A percentile compares a stretch with the other conserved stretches of the same genome.
phyloP scores from a whole-genome alignment of 495 filamentous ascomycete genomes.

The Tuber borchii region DNA sequence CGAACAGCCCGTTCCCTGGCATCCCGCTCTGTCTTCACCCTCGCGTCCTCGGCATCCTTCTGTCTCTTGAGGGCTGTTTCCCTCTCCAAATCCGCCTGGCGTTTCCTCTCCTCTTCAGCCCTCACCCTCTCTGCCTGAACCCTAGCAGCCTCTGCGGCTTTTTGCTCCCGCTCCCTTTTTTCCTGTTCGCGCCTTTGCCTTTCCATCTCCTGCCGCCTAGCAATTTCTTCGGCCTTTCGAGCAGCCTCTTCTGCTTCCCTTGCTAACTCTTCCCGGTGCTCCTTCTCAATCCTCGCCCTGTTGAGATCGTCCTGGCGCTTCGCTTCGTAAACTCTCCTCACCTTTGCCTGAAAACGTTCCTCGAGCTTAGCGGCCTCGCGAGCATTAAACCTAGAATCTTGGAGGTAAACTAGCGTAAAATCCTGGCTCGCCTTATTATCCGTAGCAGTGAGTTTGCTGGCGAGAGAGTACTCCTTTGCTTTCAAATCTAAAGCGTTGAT shows the following conservation, averaged over 20 bases:
- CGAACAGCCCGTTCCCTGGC: slow-evolving; percentile 9
- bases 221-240: slow-evolving; percentile 28
- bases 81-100: slow-evolving; percentile 27
- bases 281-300: slow-evolving; percentile 20
- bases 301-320: slow-evolving; percentile 27
- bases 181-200: slow-evolving; percentile 31
- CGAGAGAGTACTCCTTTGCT: slow-evolving; percentile 38
- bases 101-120: slow-evolving; percentile 25
- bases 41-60: slow-evolving; percentile 21
- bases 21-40: slow-evolving; percentile 21
- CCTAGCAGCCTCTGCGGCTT: slow-evolving; percentile 29
- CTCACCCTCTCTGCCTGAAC: slow-evolving; percentile 27
- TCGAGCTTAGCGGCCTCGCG: slow-evolving; percentile 35
- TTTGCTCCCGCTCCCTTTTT: slow-evolving; percentile 25
- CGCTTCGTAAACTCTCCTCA: slow-evolving; percentile 29
- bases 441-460: slow-evolving; percentile 26
- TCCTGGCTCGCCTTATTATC: slow-evolving; percentile 28
- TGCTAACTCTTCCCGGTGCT: slow-evolving; percentile 25
- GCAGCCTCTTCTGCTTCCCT: slow-evolving; percentile 31
- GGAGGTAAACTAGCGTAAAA: slow-evolving; percentile 33
- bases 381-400: slow-evolving; percentile 37
- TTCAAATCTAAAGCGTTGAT: slow-evolving; percentile 33
- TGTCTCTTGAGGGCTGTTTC: slow-evolving; percentile 22
- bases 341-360: slow-evolving; percentile 34
- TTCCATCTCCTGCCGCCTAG: slow-evolving; percentile 28